These are phyloP conservation scores for Rhazya stricta DNA, from an alignment of 257 asterid species.

Conservation along the genomic window DNA sequence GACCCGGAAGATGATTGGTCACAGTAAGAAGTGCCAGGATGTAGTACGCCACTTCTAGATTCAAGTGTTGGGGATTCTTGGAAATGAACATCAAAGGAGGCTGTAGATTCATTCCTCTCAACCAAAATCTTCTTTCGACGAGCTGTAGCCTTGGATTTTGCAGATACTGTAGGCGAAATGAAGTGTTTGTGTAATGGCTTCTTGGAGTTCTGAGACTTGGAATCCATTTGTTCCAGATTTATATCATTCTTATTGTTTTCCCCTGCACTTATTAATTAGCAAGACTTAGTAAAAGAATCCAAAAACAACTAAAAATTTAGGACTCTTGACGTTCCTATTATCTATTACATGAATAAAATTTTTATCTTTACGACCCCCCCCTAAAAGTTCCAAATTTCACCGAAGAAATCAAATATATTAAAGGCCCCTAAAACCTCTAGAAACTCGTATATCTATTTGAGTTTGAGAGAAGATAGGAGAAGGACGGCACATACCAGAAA, in stretches of 20 bases:
- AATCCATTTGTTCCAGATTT: slow-evolving; percentile 22
- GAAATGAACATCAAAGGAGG: slow-evolving; percentile 17
- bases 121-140: slow-evolving; percentile 50
- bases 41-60: slow-evolving; percentile 10
- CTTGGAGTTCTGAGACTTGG: slow-evolving; percentile 30
- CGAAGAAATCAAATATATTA: background rate
- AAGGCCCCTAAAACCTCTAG: background rate
- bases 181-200: slow-evolving; percentile 35
- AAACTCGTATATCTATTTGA: background rate
- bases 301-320: background rate
- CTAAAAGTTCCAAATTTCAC: background rate
- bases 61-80: slow-evolving; percentile 16
- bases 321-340: background rate
- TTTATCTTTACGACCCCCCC: background rate
- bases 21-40: slow-evolving; percentile 6
- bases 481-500: slow-evolving; percentile 38
- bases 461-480: background rate
- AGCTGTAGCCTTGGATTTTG: slow-evolving; percentile 47
- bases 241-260: slow-evolving; percentile 60
- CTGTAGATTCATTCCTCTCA: slow-evolving; percentile 40
- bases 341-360: background rate
- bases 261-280: slow-evolving; percentile 27
- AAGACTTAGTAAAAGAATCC: slow-evolving; percentile 8
- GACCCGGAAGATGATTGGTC: slow-evolving; percentile 15
- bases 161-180: slow-evolving; percentile 65